Conservation (phyloP, 495 filamentous ascomycete species). For the Penicillium angulare region DNA sequence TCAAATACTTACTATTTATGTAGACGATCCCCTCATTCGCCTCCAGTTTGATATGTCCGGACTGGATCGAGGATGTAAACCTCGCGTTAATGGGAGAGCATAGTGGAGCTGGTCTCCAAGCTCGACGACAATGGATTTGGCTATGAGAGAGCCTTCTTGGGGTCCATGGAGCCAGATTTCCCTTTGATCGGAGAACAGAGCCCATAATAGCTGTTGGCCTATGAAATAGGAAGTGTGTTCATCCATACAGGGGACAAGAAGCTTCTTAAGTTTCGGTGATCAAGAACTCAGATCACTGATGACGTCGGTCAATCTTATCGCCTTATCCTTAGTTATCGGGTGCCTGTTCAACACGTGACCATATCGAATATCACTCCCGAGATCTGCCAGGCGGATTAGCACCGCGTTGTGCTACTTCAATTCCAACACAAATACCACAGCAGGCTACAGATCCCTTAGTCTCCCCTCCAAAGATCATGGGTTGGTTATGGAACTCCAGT, state of each 20-base stretch:
- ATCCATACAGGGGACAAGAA: conserved; percentile 2
- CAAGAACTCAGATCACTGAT: not conserved
- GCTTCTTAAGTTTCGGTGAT: conserved; percentile 1
- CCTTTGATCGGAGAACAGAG: conserved; percentile 2
- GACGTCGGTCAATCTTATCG: conserved; percentile 19
- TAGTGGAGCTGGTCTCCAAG: conserved; percentile 21
- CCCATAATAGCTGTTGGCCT: conserved; percentile 11
- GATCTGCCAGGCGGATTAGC: not conserved
- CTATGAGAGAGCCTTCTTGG: not conserved
- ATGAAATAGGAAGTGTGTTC: conserved; percentile 1
- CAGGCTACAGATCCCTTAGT: not conserved
- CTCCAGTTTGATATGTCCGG: conserved; percentile 71
- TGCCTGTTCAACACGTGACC: not conserved
- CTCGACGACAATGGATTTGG: conserved; percentile 3
- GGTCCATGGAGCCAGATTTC: conserved; percentile 2
- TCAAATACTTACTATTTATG: conserved; percentile 69
- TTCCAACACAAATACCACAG: too few relatives aligned
- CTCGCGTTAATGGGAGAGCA: conserved; percentile 8
- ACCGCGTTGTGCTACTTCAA: too few relatives aligned
- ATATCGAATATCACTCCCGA: not conserved
- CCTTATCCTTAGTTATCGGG: not conserved
- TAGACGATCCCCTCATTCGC: conserved; percentile 81
- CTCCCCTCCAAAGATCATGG: conserved; percentile 49
- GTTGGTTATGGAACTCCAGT: conserved; percentile 50
- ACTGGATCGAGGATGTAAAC: conserved; percentile 26